Conservation (phyloP, 2,329 filamentous ascomycete genomes). For the Macrophomina tecta region DNA sequence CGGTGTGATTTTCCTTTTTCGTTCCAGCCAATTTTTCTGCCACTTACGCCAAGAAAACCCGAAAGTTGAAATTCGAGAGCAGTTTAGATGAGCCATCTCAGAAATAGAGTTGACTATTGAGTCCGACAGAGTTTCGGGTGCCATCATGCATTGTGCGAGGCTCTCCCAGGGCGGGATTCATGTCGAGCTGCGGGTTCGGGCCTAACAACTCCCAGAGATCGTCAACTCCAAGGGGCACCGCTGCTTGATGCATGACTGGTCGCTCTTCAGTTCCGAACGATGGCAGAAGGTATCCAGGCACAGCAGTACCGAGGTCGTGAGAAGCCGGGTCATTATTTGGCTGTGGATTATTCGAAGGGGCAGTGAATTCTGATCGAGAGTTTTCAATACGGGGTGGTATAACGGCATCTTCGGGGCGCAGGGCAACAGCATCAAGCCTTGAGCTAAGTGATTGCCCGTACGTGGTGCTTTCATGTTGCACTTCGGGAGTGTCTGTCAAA, state of each 20-base stretch:
- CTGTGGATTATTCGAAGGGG: neutral
- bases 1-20: slow-evolving; percentile 12
- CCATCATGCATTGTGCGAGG: neutral
- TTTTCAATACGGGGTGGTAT: neutral
- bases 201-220: slow-evolving; percentile 1
- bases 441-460: neutral
- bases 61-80: neutral
- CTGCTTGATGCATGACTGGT: neutral
- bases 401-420: neutral
- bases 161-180: neutral
- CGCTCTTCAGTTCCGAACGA: neutral
- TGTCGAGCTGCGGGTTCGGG: neutral
- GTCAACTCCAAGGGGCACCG: neutral
- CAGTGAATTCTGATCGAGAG: neutral
- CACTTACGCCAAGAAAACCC: neutral
- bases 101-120: neutral
- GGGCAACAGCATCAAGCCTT: neutral
- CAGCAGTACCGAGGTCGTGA: neutral
- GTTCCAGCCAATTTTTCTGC: neutral
- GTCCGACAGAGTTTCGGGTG: neutral
- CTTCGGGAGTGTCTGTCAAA: neutral
- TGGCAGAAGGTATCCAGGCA: neutral
- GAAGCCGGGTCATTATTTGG: neutral
- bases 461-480: neutral
- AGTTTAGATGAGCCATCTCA: neutral